These are phyloP conservation scores for Parietaria judaica DNA, from an alignment of 306 rosid species.

Conservation along the genomic window DNA sequence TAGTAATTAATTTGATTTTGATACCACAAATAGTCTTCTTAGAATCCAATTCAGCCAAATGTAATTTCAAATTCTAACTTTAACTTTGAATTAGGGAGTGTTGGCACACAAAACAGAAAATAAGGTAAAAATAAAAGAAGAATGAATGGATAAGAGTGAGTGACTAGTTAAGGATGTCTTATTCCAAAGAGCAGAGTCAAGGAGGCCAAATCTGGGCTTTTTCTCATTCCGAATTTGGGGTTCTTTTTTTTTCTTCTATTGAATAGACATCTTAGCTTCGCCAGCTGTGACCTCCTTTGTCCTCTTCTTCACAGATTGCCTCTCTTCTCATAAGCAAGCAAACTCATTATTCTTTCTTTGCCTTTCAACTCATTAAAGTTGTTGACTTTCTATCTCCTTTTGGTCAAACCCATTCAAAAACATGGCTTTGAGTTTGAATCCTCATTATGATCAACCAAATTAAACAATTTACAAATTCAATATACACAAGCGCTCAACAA, in stretches of 20 bases:
- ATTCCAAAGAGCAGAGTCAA: neutral
- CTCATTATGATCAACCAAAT: slow-evolving; percentile 22
- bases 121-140: neutral
- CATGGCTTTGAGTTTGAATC: slow-evolving; percentile 9
- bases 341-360: too few species aligned
- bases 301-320: slow-evolving; percentile 6
- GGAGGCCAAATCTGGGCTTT: slow-evolving; percentile 3
- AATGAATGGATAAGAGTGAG: neutral
- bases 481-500: slow-evolving; percentile 19
- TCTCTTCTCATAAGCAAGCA: too few species aligned
- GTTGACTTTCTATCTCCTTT: too few species aligned
- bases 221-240: slow-evolving; percentile 1
- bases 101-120: neutral
- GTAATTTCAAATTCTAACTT: too few species aligned
- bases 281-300: slow-evolving; percentile 7
- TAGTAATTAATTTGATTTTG: too few species aligned
- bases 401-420: neutral
- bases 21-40: too few species aligned
- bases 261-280: slow-evolving; percentile 7
- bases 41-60: too few species aligned
- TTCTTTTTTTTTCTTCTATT: neutral
- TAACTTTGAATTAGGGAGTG: too few species aligned
- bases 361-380: too few species aligned
- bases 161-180: neutral
- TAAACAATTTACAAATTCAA: slow-evolving; percentile 14